Evolutionary conservation across 179 eudicot genomes (phyloP).

Genomic region (Heliamphora pulchella): DNA sequence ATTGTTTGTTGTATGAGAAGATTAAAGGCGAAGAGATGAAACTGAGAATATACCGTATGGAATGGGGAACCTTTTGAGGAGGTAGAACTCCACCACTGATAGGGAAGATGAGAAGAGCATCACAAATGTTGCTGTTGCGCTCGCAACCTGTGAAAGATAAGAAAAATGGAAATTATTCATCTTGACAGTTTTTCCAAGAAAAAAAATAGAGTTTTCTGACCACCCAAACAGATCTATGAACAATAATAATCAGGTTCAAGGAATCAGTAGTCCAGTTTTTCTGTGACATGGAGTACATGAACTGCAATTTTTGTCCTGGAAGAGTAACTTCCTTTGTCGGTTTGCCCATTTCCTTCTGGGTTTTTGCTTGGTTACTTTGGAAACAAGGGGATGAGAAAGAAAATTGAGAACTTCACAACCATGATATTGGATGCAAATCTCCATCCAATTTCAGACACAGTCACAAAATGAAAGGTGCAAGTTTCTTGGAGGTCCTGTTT

Average conservation of each 20-base stretch:
- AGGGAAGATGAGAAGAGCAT: constrained; percentile 92
- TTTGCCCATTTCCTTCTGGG: background rate
- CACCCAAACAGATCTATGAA: background rate
- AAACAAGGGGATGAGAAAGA: background rate
- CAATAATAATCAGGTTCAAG: background rate
- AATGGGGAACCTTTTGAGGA: constrained; percentile 78
- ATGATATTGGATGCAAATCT: background rate
- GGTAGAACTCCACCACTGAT: constrained; percentile 93
- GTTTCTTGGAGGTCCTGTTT: background rate
- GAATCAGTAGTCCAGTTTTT: background rate
- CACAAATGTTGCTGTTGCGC: constrained; percentile 96
- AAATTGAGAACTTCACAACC: background rate
- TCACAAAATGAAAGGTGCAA: background rate
- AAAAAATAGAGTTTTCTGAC: background rate
- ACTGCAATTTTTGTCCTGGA: background rate
- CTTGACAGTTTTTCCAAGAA: background rate
- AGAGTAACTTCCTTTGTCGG: too few species aligned
- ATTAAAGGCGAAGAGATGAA: background rate
- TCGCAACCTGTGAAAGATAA: constrained; percentile 57
- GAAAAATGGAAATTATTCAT: background rate
- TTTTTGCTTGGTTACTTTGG: background rate
- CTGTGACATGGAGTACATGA: background rate
- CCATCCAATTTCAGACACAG: background rate
- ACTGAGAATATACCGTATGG: constrained; percentile 51
- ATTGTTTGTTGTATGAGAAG: background rate